Conservation (phyloP, 2,329 filamentous ascomycete species). For the Fusarium sp. region DNA sequence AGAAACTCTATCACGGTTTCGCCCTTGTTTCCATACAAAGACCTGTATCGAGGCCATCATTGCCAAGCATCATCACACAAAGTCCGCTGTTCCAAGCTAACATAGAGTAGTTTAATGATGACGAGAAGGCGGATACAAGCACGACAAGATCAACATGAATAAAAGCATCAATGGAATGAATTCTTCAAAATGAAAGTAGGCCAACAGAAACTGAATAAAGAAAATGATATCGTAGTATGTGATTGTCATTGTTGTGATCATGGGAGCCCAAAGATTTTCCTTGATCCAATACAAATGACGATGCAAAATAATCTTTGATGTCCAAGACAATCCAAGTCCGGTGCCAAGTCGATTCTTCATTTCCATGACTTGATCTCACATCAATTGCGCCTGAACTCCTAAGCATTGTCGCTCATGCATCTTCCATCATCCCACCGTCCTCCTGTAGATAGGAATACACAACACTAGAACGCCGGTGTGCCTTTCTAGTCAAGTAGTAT, state of each 20-base stretch:
- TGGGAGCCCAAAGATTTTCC: slow-evolving; percentile 12
- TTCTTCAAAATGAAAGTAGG: slow-evolving; percentile 12
- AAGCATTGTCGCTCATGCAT: slow-evolving; percentile 38
- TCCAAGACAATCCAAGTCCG: slow-evolving; percentile 19
- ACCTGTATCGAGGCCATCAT: neutral
- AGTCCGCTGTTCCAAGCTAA: neutral
- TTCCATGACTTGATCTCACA: slow-evolving; percentile 10
- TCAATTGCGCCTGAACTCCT: slow-evolving; percentile 44
- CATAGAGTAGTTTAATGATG: neutral
- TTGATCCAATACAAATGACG: slow-evolving; percentile 17
- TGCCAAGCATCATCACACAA: neutral
- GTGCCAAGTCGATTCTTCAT: slow-evolving; percentile 5
- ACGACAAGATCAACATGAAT: neutral
- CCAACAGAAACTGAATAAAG: slow-evolving; percentile 20
- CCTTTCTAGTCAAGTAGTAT: slow-evolving; percentile 21
- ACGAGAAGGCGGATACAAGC: neutral
- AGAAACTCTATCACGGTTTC: neutral
- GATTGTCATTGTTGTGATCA: slow-evolving; percentile 25
- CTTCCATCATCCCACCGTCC: slow-evolving; percentile 24
- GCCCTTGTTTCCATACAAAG: neutral
- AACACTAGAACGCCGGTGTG: slow-evolving; percentile 39
- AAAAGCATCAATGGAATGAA: neutral
- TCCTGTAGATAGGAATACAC: slow-evolving; percentile 41
- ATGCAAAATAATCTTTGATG: slow-evolving; percentile 16
- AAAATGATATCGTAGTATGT: slow-evolving; percentile 20